phyloP scores from a whole-genome alignment of 345 rosid species.

The Triadica sebifera region DNA sequence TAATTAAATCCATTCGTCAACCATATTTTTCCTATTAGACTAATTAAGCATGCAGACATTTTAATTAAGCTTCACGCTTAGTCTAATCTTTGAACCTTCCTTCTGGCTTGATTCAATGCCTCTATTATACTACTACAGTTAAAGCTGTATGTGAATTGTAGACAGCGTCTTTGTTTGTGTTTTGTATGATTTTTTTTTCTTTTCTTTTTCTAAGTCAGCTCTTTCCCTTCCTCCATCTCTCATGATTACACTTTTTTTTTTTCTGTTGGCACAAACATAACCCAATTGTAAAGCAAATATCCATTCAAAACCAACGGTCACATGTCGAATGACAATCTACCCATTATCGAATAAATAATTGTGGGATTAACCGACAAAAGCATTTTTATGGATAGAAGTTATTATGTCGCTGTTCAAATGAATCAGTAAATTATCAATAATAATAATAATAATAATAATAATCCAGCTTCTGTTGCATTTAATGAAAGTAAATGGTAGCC shows the following conservation, averaged over 20 bases:
- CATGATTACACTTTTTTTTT: conserved; percentile 19
- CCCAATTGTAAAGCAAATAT: conserved; percentile 11
- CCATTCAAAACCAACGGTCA: conserved; percentile 27
- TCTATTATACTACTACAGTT: not conserved
- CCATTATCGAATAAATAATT: not conserved
- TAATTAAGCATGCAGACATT: conserved; percentile 9
- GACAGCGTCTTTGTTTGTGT: not conserved
- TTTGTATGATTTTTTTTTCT: not conserved
- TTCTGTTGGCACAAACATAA: conserved; percentile 2
- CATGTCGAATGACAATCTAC: conserved; percentile 13
- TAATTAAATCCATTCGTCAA: conserved; percentile 17
- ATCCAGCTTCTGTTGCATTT: too few species aligned
- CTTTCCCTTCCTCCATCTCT: not conserved
- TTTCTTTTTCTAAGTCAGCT: conserved; percentile 4
- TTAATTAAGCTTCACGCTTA: not conserved
- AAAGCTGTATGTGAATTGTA: conserved; percentile 13
- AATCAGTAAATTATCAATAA: not conserved
- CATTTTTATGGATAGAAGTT: not conserved
- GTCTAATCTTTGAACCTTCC: not conserved
- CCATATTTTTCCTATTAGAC: not conserved
- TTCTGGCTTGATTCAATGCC: not conserved
- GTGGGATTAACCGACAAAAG: not conserved
- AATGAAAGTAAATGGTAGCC: too few species aligned
- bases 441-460: too few species aligned
- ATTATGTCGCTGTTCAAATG: conserved; percentile 2